Base-by-base conservation (phyloP, 2,329 filamentous ascomycete species). In the Colletotrichum shisoi region DNA sequence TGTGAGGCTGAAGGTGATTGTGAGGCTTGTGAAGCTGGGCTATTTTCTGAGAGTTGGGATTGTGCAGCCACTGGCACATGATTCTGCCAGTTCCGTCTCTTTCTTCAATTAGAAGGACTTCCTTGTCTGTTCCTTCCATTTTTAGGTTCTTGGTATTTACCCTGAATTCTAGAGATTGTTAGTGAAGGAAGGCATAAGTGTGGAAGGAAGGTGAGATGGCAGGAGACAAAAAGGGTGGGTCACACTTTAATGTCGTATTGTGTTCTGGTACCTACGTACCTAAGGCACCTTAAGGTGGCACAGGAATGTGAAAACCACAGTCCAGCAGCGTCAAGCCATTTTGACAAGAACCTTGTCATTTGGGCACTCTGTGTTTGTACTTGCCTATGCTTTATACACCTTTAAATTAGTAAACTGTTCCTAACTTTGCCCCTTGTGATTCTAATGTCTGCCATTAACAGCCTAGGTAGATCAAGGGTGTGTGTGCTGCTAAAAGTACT, bases 31-130 rank as follows among this genome's bases (percentile, higher is more conserved):
- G 51, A 31, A 48, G 21, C 7, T 31, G 34, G 4, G 45, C 21
- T n/a, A 49, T 27, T 37, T 69, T 39, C 13, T 39, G 24, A 13
- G 42, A 27, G 31, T 37, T 11, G 8, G 37, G 1, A 15, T 15
- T 37, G 44, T 70, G 66, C 17, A 60, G 31, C 68, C 68, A 70
- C 21, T 54, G 66, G 0, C 53, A 27, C 3, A 21, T 37, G 27
- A 70, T 17, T 12, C 17, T 57, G 21, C 66, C 68, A 11, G 53
- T 37, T 24, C 53, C 54, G 44, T 70, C 58, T 19, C 48, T 37
- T 48, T 69, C 68, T 4, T 66, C 60, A 13, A 69, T 57, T 1
- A 51, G n/a, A 15, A 65, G 3, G 15, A 51, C 27, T 13, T 46
- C 31, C 3, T 51, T 9, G 2, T 59, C 13, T 2, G 21, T 27